A percentile compares a stretch with the other conserved stretches of the same genome.
phyloP scores from a whole-genome alignment of 306 rosid genomes.

The Senna siamea region DNA sequence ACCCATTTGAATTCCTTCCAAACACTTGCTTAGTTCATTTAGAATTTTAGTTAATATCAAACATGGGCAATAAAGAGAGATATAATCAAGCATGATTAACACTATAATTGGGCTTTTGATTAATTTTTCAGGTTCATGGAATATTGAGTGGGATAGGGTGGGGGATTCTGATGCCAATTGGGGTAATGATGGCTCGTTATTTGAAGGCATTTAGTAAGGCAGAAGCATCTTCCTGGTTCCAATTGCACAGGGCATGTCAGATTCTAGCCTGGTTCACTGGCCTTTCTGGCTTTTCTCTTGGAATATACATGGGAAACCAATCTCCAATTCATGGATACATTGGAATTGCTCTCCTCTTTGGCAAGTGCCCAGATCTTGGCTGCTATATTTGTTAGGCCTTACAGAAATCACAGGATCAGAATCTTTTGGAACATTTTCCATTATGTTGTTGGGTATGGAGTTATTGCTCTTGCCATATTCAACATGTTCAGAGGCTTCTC shows the following conservation, averaged over 20 bases:
- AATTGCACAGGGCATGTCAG: constrained; percentile 31
- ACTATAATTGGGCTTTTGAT: no score
- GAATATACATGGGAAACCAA: constrained; percentile 12
- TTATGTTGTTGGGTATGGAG: constrained; percentile 22
- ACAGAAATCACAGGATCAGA: constrained; percentile 27
- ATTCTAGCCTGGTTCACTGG: constrained; percentile 15
- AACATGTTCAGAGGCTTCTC: constrained; percentile 38
- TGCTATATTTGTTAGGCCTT: constrained; percentile 12
- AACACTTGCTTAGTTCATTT: no score
- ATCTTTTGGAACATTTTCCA: constrained; percentile 35
- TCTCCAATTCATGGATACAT: constrained; percentile 20
- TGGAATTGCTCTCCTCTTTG: constrained; percentile 31
- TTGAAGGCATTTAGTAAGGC: constrained; percentile 23
- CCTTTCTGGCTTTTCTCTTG: constrained; percentile 26
- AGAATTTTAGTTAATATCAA: no score
- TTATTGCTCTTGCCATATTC: constrained; percentile 11
- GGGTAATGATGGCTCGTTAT: constrained; percentile 39
- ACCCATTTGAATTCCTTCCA: no score
- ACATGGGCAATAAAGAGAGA: no score
- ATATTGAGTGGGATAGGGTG: constrained; percentile 39
- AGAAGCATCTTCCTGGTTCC: constrained; percentile 33
- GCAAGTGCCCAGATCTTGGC: constrained; percentile 21
- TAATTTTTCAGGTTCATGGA: constrained; percentile 41
- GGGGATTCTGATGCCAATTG: constrained; percentile 50
- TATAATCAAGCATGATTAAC: no score